Base-by-base conservation (phyloP, 2,329 filamentous ascomycete species). In the Claviceps sp. region DNA sequence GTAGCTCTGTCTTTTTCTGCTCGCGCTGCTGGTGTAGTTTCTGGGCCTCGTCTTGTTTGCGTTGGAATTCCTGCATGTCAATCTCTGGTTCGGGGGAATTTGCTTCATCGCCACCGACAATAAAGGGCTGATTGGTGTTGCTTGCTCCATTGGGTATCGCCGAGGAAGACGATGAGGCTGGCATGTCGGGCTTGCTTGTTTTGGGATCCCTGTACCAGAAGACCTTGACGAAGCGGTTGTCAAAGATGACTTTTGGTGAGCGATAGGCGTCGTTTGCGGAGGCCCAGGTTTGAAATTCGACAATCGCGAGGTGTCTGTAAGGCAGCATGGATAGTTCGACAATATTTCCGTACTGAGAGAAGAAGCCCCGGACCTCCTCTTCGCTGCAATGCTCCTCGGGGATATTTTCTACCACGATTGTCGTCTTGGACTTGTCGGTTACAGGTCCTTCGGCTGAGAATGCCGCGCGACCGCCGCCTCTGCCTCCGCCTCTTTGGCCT, bases 171-270 rank as follows among this genome's bases (percentile, higher is more conserved):
- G 9, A 34, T 34, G 29, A 34, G 29, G 9, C 4, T 20, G 40
- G 61, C 43, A 58, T 14, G 4, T 46, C 49, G 22, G 73, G 68
- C n/a, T 68, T 66, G 17, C 73, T 68, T 16, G 68, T 66, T 26
- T 76, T 73, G 3, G 29, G 29, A 5, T 77, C 75, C 58, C 80
- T 83, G 61, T 80, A 76, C 86, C 86, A 91, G 60, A 84, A 89
- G 0, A 91, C 83, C 60, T 88, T 90, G 47, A 93, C 87, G 59
- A 93, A 93, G 11, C 87, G 76, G 58, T 91, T 93, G 60, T 90
- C 85, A 61, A 91, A 93, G 45, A 93, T 83, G 46, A 82, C 83
- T 61, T 88, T 88, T 0, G 87, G 86, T 8, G 84, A 89, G 46
- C 77, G 76, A 63, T 87, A 88, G 2, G 87, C 87, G 16, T 78